phyloP scores from a whole-genome alignment of 75 land plant genomes.

The Cupressus sempervirens region DNA sequence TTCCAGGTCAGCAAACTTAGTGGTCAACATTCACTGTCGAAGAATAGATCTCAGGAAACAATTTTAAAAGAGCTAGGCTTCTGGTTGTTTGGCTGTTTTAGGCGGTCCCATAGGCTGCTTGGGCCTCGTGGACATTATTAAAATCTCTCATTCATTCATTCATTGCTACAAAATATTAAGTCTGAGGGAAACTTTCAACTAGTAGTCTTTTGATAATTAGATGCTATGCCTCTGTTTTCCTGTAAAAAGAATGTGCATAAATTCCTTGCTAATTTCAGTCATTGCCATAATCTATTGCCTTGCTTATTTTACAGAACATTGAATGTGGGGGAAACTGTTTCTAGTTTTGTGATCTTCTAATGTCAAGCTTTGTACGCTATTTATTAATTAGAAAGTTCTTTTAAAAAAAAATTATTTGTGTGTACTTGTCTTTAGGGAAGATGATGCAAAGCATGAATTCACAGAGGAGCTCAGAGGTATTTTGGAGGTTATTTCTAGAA shows the following conservation, averaged over 20 bases:
- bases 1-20: no score
- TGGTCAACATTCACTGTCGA: no score
- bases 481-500: constrained; percentile 50
- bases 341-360: background rate
- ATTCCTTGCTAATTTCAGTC: background rate
- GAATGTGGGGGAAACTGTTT: background rate
- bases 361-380: background rate
- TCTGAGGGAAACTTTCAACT: no score
- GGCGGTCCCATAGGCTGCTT: no score
- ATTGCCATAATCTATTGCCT: background rate
- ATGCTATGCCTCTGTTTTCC: background rate
- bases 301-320: background rate
- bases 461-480: constrained; percentile 37
- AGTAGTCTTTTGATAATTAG: background rate
- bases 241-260: background rate
- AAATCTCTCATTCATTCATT: no score
- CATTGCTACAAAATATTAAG: no score
- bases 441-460: constrained; percentile 28
- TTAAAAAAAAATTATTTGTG: background rate
- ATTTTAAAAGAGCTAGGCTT: no score
- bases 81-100: no score
- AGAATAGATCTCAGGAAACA: no score
- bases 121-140: no score
- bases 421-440: constrained; percentile 19
- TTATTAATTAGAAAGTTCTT: background rate